These are phyloP conservation scores for Coleophoma eucalyptorum DNA, from an alignment of 2,329 filamentous ascomycete genomes.

Conservation along the genomic window DNA sequence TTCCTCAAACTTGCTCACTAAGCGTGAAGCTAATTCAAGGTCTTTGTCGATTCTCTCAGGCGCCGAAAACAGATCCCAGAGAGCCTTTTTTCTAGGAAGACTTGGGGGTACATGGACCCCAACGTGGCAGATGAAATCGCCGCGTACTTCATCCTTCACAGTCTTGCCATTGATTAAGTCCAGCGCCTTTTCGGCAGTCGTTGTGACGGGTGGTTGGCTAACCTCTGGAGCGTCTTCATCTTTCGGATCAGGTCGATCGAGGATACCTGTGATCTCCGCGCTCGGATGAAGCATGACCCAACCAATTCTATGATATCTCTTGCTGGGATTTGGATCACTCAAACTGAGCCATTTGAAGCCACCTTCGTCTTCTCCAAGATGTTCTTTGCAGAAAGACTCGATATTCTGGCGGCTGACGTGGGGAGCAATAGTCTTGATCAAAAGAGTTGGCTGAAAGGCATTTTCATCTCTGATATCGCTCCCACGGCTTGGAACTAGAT, in stretches of 20 bases:
- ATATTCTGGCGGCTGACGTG: constrained; percentile 93
- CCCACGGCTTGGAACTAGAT: constrained; percentile 78
- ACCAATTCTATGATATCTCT: constrained; percentile 94
- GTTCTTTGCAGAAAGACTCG: constrained; percentile 90
- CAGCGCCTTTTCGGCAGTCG: constrained; percentile 79
- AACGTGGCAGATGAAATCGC: constrained; percentile 96
- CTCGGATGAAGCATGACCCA: constrained; percentile 95
- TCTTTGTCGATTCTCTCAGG: constrained; percentile 93
- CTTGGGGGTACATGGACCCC: constrained; percentile 89
- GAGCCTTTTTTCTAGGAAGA: constrained; percentile 85
- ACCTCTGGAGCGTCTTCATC: constrained; percentile 47
- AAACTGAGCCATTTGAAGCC: constrained; percentile 95
- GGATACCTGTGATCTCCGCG: constrained; percentile 58
- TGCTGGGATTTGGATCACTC: constrained; percentile 94
- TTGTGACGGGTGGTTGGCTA: constrained; percentile 35
- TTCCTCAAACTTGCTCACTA: constrained; percentile 80
- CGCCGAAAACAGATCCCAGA: constrained; percentile 95
- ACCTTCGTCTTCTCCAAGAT: constrained; percentile 84
- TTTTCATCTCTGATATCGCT: constrained; percentile 88
- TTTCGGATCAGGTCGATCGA: constrained; percentile 70
- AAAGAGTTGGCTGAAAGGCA: constrained; percentile 81
- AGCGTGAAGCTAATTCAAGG: constrained; percentile 73
- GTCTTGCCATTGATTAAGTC: constrained; percentile 97
- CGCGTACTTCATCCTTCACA: constrained; percentile 88
- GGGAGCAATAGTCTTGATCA: constrained; percentile 97